A percentile compares a stretch with the other conserved stretches of the same genome.
These are phyloP conservation scores for Hymenoscyphus linearis DNA, from an alignment of 2,329 filamentous ascomycete genomes.

Conservation along the genomic window DNA sequence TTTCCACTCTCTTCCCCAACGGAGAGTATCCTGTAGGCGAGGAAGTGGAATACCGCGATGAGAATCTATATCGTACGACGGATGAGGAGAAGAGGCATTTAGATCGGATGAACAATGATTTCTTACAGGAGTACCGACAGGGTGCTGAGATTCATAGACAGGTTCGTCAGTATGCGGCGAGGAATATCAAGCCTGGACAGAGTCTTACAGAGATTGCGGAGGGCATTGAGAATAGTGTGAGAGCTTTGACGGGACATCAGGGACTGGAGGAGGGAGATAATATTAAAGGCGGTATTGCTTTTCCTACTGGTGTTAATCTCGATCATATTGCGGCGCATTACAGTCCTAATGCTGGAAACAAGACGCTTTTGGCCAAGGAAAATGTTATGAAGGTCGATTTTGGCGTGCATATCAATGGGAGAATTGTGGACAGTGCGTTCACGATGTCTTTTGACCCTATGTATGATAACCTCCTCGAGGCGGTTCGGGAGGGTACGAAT, in stretches of 20 bases:
- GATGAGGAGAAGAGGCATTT: constrained; percentile 79
- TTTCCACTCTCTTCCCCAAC: constrained; percentile 70
- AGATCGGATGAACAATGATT: constrained; percentile 74
- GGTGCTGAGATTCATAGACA: constrained; percentile 87
- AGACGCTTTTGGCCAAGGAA: constrained; percentile 58
- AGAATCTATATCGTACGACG: constrained; percentile 75
- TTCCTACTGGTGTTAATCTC: constrained; percentile 77
- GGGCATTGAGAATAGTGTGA: constrained; percentile 79
- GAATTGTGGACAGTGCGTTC: constrained; percentile 68
- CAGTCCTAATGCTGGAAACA: constrained; percentile 83
- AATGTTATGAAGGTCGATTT: constrained; percentile 74
- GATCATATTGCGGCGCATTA: constrained; percentile 86
- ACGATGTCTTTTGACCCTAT: constrained; percentile 63
- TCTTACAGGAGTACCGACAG: constrained; percentile 74
- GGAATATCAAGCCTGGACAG: constrained; percentile 76
- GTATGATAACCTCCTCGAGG: constrained; percentile 61
- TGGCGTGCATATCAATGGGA: constrained; percentile 64
- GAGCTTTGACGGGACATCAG: constrained; percentile 69
- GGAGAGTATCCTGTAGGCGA: constrained; percentile 71
- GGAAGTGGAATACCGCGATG: constrained; percentile 70
- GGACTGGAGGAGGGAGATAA: constrained; percentile 75
- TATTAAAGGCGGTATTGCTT: constrained; percentile 75
- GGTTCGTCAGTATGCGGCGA: constrained; percentile 77
- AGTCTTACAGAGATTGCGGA: constrained; percentile 76
- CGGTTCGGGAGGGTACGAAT: constrained; percentile 64